These are phyloP conservation scores for Mortierella antarctica DNA, from an alignment of 192 early-diverging fungal genomes.

Conservation along the genomic window DNA sequence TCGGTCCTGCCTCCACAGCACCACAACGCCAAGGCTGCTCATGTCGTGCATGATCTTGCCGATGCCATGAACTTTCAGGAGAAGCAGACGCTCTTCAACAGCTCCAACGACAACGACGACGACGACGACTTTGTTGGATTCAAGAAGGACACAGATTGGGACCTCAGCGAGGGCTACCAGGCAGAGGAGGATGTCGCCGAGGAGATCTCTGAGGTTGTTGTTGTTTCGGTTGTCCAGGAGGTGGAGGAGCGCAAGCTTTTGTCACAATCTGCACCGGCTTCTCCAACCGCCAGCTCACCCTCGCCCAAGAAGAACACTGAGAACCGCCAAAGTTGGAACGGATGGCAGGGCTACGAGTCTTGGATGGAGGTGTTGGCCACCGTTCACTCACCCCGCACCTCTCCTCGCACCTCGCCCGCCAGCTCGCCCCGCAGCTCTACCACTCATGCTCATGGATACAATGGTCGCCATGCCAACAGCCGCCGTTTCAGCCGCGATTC, in stretches of 20 bases:
- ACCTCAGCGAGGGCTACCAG: not conserved
- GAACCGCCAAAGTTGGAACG: constrained; percentile 46
- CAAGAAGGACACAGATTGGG: constrained; percentile 25
- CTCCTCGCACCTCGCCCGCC: constrained; percentile 30
- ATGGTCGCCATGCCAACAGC: constrained; percentile 3
- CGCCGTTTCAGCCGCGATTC: constrained; percentile 40
- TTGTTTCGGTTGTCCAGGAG: constrained; percentile 28
- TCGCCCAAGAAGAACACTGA: constrained; percentile 22
- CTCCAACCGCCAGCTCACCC: constrained; percentile 14
- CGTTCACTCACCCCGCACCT: constrained; percentile 37
- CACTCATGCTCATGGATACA: constrained; percentile 10
- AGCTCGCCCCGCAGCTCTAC: constrained; percentile 37
- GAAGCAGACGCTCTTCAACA: constrained; percentile 43
- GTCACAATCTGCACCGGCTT: constrained; percentile 22
- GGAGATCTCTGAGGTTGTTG: constrained; percentile 17
- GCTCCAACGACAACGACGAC: constrained; percentile 31
- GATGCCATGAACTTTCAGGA: constrained; percentile 45
- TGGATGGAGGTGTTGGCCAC: constrained; percentile 45
- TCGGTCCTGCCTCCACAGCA: constrained; percentile 31
- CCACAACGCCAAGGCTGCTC: constrained; percentile 46
- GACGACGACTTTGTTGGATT: constrained; percentile 47
- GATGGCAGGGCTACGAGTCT: constrained; percentile 51
- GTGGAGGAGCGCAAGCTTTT: constrained; percentile 23
- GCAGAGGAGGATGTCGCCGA: constrained; percentile 14
- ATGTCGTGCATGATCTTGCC: constrained; percentile 48